phyloP scores from a whole-genome alignment of 441 rosid species.

The Arabidopsis lyrata region DNA sequence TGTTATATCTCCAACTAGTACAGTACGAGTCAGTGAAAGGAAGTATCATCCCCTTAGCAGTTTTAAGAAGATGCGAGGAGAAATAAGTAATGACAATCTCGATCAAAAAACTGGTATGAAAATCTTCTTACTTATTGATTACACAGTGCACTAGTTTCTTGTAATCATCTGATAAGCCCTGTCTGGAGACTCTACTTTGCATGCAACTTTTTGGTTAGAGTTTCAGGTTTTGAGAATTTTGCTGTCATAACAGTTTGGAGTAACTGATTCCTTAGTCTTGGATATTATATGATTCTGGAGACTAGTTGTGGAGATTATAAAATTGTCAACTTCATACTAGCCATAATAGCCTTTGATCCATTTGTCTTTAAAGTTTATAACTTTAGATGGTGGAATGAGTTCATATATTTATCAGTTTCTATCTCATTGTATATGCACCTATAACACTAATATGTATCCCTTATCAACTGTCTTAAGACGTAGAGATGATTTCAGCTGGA shows the following conservation, averaged over 20 bases:
- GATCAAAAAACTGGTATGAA: conserved; percentile 20
- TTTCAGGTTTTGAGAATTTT: conserved; percentile 2
- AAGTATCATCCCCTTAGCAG: conserved; percentile 30
- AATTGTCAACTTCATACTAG: not conserved
- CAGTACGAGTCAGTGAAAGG: conserved; percentile 10
- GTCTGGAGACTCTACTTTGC: not conserved
- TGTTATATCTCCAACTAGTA: conserved; percentile 29
- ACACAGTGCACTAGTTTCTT: conserved; percentile 11
- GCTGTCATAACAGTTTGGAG: conserved; percentile 1
- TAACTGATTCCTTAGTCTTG: conserved; percentile 12
- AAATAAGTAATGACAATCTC: conserved; percentile 12
- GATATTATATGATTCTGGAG: not conserved
- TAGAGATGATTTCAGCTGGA: conserved; percentile 25
- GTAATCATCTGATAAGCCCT: not conserved
- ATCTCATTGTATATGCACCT: conserved; percentile 1
- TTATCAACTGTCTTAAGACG: conserved; percentile 15
- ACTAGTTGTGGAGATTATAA: conserved; percentile 1
- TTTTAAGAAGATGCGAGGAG: conserved; percentile 31
- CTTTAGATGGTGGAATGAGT: not conserved
- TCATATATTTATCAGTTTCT: conserved; percentile 10
- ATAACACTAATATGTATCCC: not conserved
- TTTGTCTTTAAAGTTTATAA: not conserved
- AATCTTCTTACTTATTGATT: not conserved
- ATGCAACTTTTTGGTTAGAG: conserved; percentile 25
- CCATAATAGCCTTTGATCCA: conserved; percentile 1